Percentiles rank a stretch among this genome's conserved stretches.
phyloP scores from a whole-genome alignment of 192 early-diverging fungal species.

The Paraglomus brasilianum region DNA sequence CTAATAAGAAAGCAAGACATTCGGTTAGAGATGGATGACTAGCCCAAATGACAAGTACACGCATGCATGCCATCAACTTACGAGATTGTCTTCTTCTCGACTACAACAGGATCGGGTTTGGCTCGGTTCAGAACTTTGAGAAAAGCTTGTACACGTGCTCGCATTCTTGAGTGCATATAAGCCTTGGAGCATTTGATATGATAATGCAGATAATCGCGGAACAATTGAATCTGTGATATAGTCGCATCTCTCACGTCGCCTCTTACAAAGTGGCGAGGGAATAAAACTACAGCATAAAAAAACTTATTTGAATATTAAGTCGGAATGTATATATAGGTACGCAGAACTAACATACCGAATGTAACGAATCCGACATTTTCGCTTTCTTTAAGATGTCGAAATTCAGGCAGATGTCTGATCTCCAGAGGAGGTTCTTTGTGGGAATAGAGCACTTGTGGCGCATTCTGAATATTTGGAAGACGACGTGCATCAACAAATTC shows the following conservation, averaged over 20 bases:
- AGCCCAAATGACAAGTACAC: too few species aligned
- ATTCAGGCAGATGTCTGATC: constrained; percentile 71
- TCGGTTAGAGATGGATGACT: too few species aligned
- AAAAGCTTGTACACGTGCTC: constrained; percentile 91
- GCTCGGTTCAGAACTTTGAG: constrained; percentile 98
- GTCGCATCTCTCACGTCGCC: constrained; percentile 78
- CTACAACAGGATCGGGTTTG: constrained; percentile 81
- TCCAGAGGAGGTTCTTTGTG: constrained; percentile 92
- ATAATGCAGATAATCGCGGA: constrained; percentile 98
- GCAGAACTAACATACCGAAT: constrained; percentile 67
- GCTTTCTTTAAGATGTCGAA: constrained; percentile 63
- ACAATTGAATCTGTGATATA: constrained; percentile 95
- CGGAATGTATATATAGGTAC: too few species aligned
- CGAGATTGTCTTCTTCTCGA: constrained; percentile 61
- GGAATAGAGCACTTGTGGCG: constrained; percentile 95
- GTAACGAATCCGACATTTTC: constrained; percentile 94
- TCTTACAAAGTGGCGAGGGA: constrained; percentile 83
- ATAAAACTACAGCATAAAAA: constrained; percentile 65
- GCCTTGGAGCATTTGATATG: constrained; percentile 99
- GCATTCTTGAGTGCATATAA: constrained; percentile 98
- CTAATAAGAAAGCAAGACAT: too few species aligned
- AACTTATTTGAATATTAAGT: background rate
- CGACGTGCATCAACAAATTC: constrained; percentile 99
- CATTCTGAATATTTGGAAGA: constrained; percentile 82
- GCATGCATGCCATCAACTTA: too few species aligned